Percentiles rank a stretch among this genome's conserved stretches.
Evolutionary conservation across 345 rosid genomes (phyloP).

Genomic region (Boechera stricta): DNA sequence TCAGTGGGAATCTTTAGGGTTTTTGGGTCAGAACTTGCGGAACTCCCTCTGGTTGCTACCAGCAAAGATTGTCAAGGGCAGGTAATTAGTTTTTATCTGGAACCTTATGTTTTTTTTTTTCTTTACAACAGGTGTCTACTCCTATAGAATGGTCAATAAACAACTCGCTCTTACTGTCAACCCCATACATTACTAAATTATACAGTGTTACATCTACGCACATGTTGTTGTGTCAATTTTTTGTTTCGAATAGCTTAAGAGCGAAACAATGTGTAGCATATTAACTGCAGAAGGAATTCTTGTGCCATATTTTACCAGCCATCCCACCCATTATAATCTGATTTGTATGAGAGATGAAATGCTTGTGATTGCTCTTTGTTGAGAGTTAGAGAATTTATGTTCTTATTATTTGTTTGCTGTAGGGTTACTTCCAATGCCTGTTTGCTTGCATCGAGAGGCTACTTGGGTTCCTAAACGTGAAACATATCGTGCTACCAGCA

Average conservation of each 20-base stretch:
- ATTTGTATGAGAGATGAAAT: neutral
- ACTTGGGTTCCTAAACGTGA: conserved; percentile 67
- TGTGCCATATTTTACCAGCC: neutral
- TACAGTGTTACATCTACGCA: neutral
- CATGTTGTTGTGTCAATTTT: neutral
- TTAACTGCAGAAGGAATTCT: neutral
- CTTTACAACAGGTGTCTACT: neutral
- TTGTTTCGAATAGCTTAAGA: neutral
- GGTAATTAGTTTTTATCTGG: conserved; percentile 41
- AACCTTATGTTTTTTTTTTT: neutral
- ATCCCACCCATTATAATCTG: neutral
- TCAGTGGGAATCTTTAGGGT: conserved; percentile 80
- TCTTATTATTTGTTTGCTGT: conserved; percentile 21
- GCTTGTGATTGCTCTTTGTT: conserved; percentile 1
- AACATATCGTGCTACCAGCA: conserved; percentile 80
- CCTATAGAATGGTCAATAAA: neutral
- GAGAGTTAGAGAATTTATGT: neutral
- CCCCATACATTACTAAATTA: neutral
- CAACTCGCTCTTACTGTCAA: neutral
- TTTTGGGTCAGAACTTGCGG: conserved; percentile 87
- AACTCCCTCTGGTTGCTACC: conserved; percentile 92
- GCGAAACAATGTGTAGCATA: neutral
- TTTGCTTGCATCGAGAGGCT: conserved; percentile 79
- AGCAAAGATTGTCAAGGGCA: conserved; percentile 66
- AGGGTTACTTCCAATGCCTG: conserved; percentile 91